These are phyloP conservation scores for Stramenopiles sp. DNA, from an alignment of 352 stramenopile species.

Conservation along the genomic window DNA sequence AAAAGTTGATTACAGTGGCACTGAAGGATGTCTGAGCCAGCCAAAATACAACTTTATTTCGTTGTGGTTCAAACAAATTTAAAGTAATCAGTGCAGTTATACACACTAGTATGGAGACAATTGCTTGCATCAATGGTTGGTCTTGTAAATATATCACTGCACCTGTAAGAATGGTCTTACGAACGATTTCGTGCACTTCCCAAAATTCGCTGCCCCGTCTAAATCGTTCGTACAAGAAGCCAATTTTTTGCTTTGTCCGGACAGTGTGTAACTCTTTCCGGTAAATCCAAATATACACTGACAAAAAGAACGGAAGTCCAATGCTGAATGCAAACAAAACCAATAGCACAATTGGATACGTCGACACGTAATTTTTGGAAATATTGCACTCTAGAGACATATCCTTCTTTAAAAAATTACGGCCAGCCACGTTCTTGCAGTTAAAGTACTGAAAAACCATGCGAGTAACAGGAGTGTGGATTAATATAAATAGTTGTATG, in stretches of 20 bases:
- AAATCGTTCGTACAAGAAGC: neutral
- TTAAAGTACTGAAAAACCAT: constrained; percentile 1
- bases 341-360: neutral
- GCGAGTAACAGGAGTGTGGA: neutral
- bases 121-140: neutral
- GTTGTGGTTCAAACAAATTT: constrained; percentile 8
- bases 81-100: neutral
- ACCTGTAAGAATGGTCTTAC: neutral
- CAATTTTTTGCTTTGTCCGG: neutral
- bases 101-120: neutral
- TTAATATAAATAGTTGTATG: neutral
- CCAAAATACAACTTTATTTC: neutral
- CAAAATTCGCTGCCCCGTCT: neutral
- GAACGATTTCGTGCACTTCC: neutral
- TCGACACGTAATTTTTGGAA: neutral
- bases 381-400: neutral
- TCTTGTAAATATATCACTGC: neutral
- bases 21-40: neutral
- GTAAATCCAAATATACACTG: neutral
- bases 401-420: neutral
- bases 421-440: neutral
- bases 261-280: neutral
- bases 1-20: neutral
- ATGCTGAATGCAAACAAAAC: neutral
- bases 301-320: neutral